phyloP scores from a whole-genome alignment of 805 yeast genomes.

The Yarrowia hollandica region DNA sequence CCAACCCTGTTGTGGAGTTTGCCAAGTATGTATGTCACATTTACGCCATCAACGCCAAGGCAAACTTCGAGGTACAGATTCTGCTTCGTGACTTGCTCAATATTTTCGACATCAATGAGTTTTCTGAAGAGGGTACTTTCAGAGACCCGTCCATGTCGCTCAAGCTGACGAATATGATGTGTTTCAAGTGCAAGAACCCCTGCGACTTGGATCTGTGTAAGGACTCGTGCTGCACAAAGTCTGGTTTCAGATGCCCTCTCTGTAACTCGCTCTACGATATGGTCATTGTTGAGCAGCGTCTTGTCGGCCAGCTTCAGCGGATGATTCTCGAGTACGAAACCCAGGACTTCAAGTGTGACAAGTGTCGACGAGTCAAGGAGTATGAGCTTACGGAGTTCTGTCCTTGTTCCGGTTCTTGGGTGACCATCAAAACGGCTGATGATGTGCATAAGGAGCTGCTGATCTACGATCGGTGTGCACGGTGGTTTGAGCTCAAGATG shows the following conservation, averaged over 20 bases:
- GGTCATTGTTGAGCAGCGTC: conserved; percentile 72
- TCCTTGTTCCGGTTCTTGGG: conserved; percentile 87
- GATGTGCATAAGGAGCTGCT: conserved; percentile 49
- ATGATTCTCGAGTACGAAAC: conserved; percentile 59
- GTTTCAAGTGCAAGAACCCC: conserved; percentile 74
- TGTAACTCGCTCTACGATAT: conserved; percentile 68
- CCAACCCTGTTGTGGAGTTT: conserved; percentile 76
- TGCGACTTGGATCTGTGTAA: conserved; percentile 82
- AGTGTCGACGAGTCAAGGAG: conserved; percentile 67
- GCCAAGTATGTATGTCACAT: conserved; percentile 75
- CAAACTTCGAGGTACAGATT: conserved; percentile 70
- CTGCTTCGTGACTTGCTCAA: conserved; percentile 72
- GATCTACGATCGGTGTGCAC: conserved; percentile 44
- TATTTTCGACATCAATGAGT: conserved; percentile 79
- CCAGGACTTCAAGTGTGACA: conserved; percentile 80
- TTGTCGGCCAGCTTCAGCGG: conserved; percentile 64
- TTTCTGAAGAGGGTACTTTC: conserved; percentile 72
- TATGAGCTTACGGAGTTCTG: conserved; percentile 75
- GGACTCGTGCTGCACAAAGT: conserved; percentile 45
- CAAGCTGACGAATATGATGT: conserved; percentile 63
- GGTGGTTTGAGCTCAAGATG: conserved; percentile 24
- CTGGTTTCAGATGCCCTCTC: conserved; percentile 59
- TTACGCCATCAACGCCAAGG: conserved; percentile 60
- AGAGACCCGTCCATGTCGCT: conserved; percentile 73
- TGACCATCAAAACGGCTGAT: conserved; percentile 51